A percentile compares a stretch with the other conserved stretches of the same genome.
phyloP scores from a whole-genome alignment of 257 asterid species.

The Fraxinus pennsylvanica region DNA sequence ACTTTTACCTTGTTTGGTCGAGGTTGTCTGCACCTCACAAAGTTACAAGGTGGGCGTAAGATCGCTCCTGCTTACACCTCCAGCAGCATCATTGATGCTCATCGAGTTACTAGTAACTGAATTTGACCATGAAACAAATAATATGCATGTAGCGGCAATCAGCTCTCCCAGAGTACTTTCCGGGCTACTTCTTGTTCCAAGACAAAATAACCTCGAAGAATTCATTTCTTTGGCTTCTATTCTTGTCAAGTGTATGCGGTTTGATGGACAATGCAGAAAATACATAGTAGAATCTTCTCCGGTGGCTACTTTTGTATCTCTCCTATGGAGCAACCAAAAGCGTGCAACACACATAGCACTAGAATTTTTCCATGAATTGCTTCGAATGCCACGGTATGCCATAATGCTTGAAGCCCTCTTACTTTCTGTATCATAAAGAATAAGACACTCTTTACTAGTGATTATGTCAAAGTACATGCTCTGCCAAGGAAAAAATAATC shows the following conservation, averaged over 20 bases:
- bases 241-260: constrained; percentile 73
- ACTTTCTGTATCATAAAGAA: background rate
- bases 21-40: constrained; percentile 68
- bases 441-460: background rate
- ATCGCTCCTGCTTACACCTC: constrained; percentile 58
- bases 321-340: constrained; percentile 69
- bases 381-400: constrained; percentile 66
- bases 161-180: constrained; percentile 80
- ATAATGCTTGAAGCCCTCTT: background rate
- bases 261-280: constrained; percentile 69
- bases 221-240: constrained; percentile 70
- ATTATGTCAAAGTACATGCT: background rate
- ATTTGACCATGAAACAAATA: constrained; percentile 66
- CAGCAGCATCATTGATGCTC: constrained; percentile 82
- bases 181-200: constrained; percentile 63
- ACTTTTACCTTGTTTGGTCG: constrained; percentile 77
- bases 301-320: constrained; percentile 49
- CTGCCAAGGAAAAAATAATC: background rate
- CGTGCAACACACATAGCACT: constrained; percentile 58
- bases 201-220: constrained; percentile 65
- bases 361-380: constrained; percentile 76
- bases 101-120: constrained; percentile 73
- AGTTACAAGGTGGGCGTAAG: constrained; percentile 47
- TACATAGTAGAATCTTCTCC: constrained; percentile 53
- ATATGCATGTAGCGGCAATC: constrained; percentile 62